Base-by-base conservation (phyloP, 768 basidiomycete species). In the Dentipellis sp. region DNA sequence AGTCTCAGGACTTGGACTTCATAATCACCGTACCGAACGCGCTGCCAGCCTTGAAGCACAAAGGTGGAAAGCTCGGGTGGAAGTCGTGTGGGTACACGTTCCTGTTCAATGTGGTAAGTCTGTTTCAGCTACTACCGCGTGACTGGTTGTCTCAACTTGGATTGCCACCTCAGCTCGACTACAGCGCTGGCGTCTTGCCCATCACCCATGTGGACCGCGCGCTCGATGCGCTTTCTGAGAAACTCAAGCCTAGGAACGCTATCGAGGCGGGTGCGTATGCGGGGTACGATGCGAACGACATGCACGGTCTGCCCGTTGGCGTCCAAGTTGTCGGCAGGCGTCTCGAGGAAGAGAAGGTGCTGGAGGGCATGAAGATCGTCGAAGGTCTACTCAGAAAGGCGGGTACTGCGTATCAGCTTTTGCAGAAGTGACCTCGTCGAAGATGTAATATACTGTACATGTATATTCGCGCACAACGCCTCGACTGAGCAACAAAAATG, bases 341-440 rank as follows among this genome's bases (percentile, higher is more conserved):
- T 42, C 73, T 86, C 40, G 82, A 86, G 65, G 88, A 89, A 67
- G 88, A 90, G 68, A 82, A 82, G 63, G 85, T 86, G 2, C 59
- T 88, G 7, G 79, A 82, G 62, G 84, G 80, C 2, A 86, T 87
- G 81, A 78, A 79, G 62, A 73, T 87, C 6, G 70, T 86, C 50
- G 71, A 81, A 53, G 36, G 62, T 12, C 51, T 62, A 21, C 50
- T 60, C 50, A 54, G 38, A 39, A 22, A 35, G 35, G 29, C 47
- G 3, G 54, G 54, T 16, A 47, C 29, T 11, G 52, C 49, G 8
- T 58, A 60, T 17, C 9, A 36, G 9, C 54, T 56, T 17, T 39
- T 37, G 23, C 16, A 45, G 29, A 50, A 50, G 23, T 50, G 23
- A 29, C 29, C 29, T 29, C 6, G 3, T 29, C 6, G 29, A 3